Evolutionary conservation across 768 basidiomycete genomes (phyloP).

Genomic region (Boletus edulis): DNA sequence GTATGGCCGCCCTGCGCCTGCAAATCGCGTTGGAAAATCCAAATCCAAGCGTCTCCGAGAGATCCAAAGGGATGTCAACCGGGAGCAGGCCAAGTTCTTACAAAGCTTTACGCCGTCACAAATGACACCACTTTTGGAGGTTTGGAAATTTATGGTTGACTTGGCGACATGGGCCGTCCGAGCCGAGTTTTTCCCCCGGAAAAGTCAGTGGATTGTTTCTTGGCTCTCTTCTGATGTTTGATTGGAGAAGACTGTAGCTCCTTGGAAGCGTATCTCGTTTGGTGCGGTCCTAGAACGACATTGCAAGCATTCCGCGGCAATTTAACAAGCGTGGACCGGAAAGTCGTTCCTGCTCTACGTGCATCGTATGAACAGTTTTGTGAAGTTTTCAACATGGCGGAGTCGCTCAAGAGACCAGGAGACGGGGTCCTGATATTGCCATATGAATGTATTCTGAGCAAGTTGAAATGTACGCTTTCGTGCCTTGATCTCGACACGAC

Average conservation of each 20-base stretch:
- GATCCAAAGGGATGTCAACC: not conserved
- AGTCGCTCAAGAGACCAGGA: not conserved
- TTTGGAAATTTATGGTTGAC: slow-evolving; percentile 7
- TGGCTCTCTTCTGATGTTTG: not conserved
- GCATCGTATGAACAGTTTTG: slow-evolving; percentile 11
- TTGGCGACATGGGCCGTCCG: slow-evolving; percentile 8
- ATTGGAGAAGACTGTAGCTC: not conserved
- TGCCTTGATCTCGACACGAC: not conserved
- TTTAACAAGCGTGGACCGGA: slow-evolving; percentile 4
- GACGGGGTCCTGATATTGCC: not conserved
- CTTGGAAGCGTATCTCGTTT: slow-evolving; percentile 10
- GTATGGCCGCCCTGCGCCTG: slow-evolving; percentile 13
- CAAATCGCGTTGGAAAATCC: slow-evolving; percentile 5
- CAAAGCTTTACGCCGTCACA: slow-evolving; percentile 1
- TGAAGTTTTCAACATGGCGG: not conserved
- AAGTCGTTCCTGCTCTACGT: slow-evolving; percentile 2
- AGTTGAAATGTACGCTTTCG: slow-evolving; percentile 6
- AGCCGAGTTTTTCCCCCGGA: slow-evolving; percentile 6
- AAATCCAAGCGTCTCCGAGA: slow-evolving; percentile 8
- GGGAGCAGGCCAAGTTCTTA: slow-evolving; percentile 5
- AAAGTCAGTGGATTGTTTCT: slow-evolving; percentile 2
- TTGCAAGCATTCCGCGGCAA: slow-evolving; percentile 13
- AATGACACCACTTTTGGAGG: slow-evolving; percentile 1
- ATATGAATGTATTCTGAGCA: not conserved
- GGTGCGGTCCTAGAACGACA: slow-evolving; percentile 10